phyloP scores from a whole-genome alignment of 108 stramenopile genomes.

The Cyclotella kingstonii region DNA sequence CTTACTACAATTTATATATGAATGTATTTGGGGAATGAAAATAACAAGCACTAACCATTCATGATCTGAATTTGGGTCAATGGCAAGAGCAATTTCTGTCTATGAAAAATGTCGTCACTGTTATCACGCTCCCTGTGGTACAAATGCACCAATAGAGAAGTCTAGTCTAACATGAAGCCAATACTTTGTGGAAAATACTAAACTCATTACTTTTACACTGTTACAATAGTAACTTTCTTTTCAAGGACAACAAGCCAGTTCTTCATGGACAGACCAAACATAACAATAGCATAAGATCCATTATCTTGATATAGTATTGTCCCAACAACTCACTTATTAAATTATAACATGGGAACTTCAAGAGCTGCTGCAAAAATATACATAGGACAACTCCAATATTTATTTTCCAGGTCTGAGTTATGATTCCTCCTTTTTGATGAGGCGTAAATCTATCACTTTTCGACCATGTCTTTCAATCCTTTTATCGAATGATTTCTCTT shows the following conservation, averaged over 20 bases:
- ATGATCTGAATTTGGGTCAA: constrained; percentile 12
- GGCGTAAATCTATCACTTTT: neutral
- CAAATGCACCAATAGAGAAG: constrained; percentile 19
- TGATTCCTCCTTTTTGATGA: neutral
- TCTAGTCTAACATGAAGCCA: constrained; percentile 39
- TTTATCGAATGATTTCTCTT: neutral
- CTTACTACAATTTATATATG: neutral
- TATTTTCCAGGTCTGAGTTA: neutral
- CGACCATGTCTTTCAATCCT: constrained; percentile 2
- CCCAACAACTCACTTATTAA: constrained; percentile 16
- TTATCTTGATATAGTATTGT: no score
- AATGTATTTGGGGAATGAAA: neutral
- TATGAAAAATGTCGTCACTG: constrained; percentile 20
- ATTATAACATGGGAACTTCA: constrained; percentile 36
- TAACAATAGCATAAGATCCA: no score
- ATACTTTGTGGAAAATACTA: constrained; percentile 26
- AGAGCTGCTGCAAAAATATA: constrained; percentile 33
- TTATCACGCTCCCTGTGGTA: constrained; percentile 29
- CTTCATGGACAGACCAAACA: no score
- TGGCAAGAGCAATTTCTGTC: constrained; percentile 37
- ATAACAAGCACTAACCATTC: constrained; percentile 23
- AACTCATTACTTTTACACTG: constrained; percentile 25
- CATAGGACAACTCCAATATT: constrained; percentile 30
- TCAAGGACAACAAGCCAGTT: constrained; percentile 15
- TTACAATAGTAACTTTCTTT: constrained; percentile 17